These are phyloP conservation scores for Seiridium cupressi DNA, from an alignment of 2,329 filamentous ascomycete genomes.

Conservation along the genomic window DNA sequence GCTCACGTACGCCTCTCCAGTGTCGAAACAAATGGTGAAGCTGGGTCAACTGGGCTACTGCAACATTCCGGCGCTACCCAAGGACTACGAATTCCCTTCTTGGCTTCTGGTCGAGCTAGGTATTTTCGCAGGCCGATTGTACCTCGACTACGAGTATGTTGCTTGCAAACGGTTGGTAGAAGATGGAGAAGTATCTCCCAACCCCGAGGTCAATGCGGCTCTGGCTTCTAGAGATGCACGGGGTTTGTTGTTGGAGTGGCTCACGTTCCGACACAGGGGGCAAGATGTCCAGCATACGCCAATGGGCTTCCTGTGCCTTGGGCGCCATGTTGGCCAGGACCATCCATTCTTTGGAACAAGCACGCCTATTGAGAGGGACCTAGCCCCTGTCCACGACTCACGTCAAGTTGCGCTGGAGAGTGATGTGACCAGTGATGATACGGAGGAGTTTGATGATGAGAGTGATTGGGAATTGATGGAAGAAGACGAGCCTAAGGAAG, in stretches of 20 bases:
- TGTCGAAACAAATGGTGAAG: slow-evolving; percentile 57
- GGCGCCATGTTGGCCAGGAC: neutral
- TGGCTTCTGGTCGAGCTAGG: slow-evolving; percentile 61
- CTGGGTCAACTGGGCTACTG: slow-evolving; percentile 57
- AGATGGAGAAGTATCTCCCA: neutral
- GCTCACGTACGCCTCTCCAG: slow-evolving; percentile 57
- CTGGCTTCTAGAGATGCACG: neutral
- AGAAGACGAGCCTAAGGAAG: neutral
- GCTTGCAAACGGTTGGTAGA: neutral
- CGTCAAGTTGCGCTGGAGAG: neutral
- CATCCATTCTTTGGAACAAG: slow-evolving; percentile 13
- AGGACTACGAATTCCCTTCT: slow-evolving; percentile 36
- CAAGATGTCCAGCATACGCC: slow-evolving; percentile 59
- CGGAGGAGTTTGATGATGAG: neutral
- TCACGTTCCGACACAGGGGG: slow-evolving; percentile 49
- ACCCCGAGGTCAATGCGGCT: neutral
- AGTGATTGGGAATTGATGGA: neutral
- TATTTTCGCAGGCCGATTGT: slow-evolving; percentile 58
- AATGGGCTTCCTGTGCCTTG: slow-evolving; percentile 41
- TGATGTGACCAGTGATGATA: neutral
- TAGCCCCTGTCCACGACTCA: neutral
- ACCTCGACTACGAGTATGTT: slow-evolving; percentile 52
- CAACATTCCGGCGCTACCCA: slow-evolving; percentile 44
- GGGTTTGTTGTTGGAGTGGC: slow-evolving; percentile 55
- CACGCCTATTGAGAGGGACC: neutral